Evolutionary conservation across 306 rosid species (phyloP), one percentile per base, ranked within the genome.

Genomic region (Crotalaria pallida): DNA sequence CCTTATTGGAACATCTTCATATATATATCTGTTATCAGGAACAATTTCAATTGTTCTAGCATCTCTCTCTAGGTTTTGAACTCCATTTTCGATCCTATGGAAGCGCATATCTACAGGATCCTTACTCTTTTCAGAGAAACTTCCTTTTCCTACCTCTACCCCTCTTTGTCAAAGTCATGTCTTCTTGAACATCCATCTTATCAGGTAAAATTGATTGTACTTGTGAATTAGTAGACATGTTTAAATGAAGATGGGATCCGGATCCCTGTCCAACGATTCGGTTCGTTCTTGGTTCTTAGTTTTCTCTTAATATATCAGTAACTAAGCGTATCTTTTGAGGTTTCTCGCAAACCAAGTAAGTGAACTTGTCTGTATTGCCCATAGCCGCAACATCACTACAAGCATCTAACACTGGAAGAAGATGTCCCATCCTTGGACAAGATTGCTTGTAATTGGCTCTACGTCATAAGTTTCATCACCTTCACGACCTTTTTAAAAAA

Each of bases 101-200:
- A n/a, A n/a, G n/a, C n/a, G n/a, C n/a, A n/a, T n/a, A n/a, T n/a
- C n/a, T 56, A 57, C 72, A 72, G 75, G 64, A 47, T 33, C 68
- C 40, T 38, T 38, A 10, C 48, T 18, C 59, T 72, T 88, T 75
- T 77, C 83, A 53, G 15, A 68, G 59, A 36, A 73, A 34, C 79
- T 81, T 87, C 71, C 90, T 83, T 49, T 84, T 86, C 75, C 63
- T 75, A 69, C 67, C 79, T 56, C 53, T 79, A 70, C 74, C 64
- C 15, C 19, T 31, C 8, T 65, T 64, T 69, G 56, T 67, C 49
- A 45, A 24, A 69, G 62, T 73, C 40, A 34, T 21, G 63, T 53
- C 72, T 67, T 64, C 85, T 59, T 53, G 84, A 71, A 67, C 60
- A 73, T 77, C 70, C 69, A 64, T 65, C 36, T 77, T 76, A 53